Evolutionary conservation across 2,329 filamentous ascomycete genomes (phyloP), one percentile per base, ranked within the genome.

Genomic region (Aspergillus arachidicola): DNA sequence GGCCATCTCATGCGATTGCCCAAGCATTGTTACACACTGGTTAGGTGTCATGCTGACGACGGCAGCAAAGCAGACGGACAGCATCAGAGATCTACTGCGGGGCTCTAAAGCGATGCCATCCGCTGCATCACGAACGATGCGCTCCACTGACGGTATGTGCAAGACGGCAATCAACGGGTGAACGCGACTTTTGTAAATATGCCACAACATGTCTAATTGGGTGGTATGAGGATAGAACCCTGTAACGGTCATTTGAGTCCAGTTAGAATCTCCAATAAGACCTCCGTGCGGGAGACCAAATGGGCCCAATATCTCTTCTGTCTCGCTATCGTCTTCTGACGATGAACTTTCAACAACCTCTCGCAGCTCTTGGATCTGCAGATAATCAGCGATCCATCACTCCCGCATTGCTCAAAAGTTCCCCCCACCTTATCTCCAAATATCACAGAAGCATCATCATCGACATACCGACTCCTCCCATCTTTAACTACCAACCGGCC

Each of bases 121-220:
- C 11, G 50, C 34, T 30, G 46, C 57, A 5, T 65, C 26, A 9
- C 21, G 58, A 3, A 69, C 43, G 11, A 67, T 51, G 26, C 11
- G 14, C 1, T 58, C 58, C 10, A 67, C 43, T 0, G 68, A 57
- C 1, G 59, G 61, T 26, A 38, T 41, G 23, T 70, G 67, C 3
- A 73, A 38, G 7, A 72, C 57, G 12, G 61, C 53, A 12, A 72
- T 66, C 36, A 73, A 21, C 6, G 70, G 69, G 2, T 67, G 66
- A 9, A 72, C 69, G 58, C 68, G 70, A 12, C 59, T 26, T 11
- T 66, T 36, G 21, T 68, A 72, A 10, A 66, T 36, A 12, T 11
- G 19, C 69, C 70, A 72, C 23, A 71, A 14, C 43, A 36, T n/a
- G 21, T 61, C 19, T 1, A 66, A 54, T 1, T 59, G 65, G 14